Percentiles rank a stretch among this genome's conserved stretches.
Evolutionary conservation across 2,329 filamentous ascomycete species (phyloP).

Genomic region (Cercospora berteroae): DNA sequence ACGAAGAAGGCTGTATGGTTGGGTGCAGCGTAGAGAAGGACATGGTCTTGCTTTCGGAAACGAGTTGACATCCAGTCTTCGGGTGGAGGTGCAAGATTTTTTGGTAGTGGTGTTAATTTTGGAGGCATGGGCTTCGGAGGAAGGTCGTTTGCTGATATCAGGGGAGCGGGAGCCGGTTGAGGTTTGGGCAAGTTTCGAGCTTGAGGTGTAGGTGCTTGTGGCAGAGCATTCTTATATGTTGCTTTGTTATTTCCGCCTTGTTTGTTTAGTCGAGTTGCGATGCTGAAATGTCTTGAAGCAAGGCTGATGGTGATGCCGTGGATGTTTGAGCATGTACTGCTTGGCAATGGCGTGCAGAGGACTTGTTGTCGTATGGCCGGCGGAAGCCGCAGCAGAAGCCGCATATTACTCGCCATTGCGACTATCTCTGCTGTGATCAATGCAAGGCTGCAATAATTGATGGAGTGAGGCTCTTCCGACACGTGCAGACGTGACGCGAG

Average conservation of each 20-base stretch:
- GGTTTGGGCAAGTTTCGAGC: constrained; percentile 16
- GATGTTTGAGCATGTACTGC: not conserved
- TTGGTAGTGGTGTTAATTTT: not conserved
- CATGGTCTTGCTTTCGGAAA: constrained; percentile 12
- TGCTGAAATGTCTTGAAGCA: constrained; percentile 7
- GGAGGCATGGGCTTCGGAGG: not conserved
- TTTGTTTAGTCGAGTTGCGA: constrained; percentile 4
- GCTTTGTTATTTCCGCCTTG: constrained; percentile 14
- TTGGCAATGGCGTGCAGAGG: constrained; percentile 7
- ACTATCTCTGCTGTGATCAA: not conserved
- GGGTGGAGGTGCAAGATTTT: not conserved
- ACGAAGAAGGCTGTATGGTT: constrained; percentile 27
- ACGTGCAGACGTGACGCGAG: constrained; percentile 16
- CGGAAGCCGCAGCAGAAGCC: constrained; percentile 26
- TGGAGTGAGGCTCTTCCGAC: constrained; percentile 1
- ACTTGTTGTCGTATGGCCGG: constrained; percentile 24
- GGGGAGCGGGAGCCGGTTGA: constrained; percentile 1
- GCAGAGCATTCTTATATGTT: constrained; percentile 16
- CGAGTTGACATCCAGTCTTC: constrained; percentile 16
- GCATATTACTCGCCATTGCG: constrained; percentile 19
- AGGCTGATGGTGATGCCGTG: not conserved
- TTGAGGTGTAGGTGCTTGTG: constrained; percentile 14
- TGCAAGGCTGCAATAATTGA: constrained; percentile 5
- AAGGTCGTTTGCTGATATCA: not conserved
- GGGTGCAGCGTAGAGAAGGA: constrained; percentile 31